phyloP scores from a whole-genome alignment of 73 alveolate genomes.

The Tetrahymena malaccensis region DNA sequence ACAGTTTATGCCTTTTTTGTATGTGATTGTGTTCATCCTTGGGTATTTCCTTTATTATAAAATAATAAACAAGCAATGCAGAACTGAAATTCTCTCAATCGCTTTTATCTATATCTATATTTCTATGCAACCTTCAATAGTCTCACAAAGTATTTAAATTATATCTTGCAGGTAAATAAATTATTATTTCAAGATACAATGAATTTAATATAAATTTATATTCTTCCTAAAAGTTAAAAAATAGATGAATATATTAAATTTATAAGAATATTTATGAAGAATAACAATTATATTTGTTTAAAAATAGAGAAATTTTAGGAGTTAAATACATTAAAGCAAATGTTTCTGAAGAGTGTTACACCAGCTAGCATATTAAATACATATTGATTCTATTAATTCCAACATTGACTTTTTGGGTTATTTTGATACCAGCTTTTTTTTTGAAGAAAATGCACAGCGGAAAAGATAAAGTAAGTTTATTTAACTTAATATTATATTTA shows the following conservation, averaged over 20 bases:
- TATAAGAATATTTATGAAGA: no score
- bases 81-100: not conserved
- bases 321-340: not conserved
- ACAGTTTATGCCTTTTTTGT: not conserved
- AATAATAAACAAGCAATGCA: not conserved
- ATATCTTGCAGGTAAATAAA: not conserved
- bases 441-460: not conserved
- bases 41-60: not conserved
- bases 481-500: not conserved
- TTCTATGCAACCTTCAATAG: not conserved
- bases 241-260: no score
- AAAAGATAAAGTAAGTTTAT: not conserved
- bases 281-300: not conserved
- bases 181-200: no score
- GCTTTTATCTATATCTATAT: slow-evolving; percentile 1
- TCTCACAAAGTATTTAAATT: not conserved
- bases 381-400: not conserved
- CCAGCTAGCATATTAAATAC: not conserved
- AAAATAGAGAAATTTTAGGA: not conserved
- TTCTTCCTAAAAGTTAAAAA: no score
- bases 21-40: not conserved
- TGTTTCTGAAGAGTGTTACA: slow-evolving; percentile 19
- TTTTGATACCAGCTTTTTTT: not conserved
- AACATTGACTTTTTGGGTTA: slow-evolving; percentile 8
- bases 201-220: no score